Conservation (phyloP, 805 yeast genomes). For the Nakazawaea sp. region DNA sequence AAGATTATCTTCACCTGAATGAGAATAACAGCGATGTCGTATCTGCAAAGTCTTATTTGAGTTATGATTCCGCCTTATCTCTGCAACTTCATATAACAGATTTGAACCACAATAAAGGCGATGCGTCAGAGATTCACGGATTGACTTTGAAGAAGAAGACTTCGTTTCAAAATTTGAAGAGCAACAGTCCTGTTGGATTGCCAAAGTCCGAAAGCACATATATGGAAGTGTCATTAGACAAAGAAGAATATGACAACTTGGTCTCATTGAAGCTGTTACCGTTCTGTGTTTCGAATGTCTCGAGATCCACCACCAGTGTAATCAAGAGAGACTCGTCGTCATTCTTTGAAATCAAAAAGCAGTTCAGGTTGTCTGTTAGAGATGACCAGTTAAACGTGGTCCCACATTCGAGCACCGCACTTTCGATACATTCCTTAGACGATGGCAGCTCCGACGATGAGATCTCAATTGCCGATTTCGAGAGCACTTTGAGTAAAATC, state of each 20-base stretch:
- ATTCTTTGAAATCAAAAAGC: constrained; percentile 7
- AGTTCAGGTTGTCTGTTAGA: constrained; percentile 2
- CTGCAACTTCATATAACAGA: no score
- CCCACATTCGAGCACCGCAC: no score
- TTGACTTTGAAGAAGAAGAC: constrained; percentile 37
- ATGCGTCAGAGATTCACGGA: constrained; percentile 6
- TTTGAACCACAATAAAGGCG: constrained; percentile 10
- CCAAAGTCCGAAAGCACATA: not conserved
- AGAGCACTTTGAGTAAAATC: constrained; percentile 12
- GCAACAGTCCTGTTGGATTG: constrained; percentile 2
- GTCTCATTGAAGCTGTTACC: constrained; percentile 22
- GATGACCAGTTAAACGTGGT: not conserved
- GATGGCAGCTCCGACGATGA: constrained; percentile 8
- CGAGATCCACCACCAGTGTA: constrained; percentile 2
- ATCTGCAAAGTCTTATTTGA: constrained; percentile 44
- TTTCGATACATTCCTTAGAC: not conserved
- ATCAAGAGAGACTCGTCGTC: constrained; percentile 8
- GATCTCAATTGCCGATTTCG: constrained; percentile 13
- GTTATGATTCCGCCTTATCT: constrained; percentile 55
- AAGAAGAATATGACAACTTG: constrained; percentile 4
- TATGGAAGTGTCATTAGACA: constrained; percentile 2
- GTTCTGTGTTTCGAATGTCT: constrained; percentile 11
- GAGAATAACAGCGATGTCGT: constrained; percentile 21
- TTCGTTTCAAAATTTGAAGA: constrained; percentile 42
- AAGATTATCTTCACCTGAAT: constrained; percentile 18